Conservation (phyloP, 2,329 filamentous ascomycete genomes). For the Daldinia eschscholtzii region DNA sequence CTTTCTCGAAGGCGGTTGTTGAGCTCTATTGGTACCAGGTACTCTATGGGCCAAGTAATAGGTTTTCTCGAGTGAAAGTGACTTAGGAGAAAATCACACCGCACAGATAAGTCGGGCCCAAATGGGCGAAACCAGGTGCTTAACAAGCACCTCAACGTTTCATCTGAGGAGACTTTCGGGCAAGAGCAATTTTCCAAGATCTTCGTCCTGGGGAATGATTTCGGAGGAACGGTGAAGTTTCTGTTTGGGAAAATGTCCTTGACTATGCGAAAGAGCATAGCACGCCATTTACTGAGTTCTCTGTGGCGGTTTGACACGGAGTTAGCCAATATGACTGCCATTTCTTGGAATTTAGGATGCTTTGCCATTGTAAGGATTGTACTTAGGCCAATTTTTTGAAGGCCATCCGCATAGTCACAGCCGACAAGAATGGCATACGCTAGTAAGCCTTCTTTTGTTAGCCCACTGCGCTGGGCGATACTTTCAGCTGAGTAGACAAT, state of each 20-base stretch:
- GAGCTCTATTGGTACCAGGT: conserved; percentile 43
- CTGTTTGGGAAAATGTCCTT: conserved; percentile 27
- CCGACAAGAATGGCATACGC: conserved; percentile 47
- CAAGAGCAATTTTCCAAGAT: conserved; percentile 20
- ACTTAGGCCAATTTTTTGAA: conserved; percentile 36
- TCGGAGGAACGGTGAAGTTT: conserved; percentile 30
- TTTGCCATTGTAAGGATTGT: conserved; percentile 39
- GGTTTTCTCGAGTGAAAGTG: conserved; percentile 43
- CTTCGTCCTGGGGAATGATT: conserved; percentile 31
- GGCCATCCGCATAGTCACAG: conserved; percentile 44
- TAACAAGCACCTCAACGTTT: too few relatives aligned
- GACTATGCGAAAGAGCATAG: conserved; percentile 38
- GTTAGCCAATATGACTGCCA: conserved; percentile 19
- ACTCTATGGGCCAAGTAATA: conserved; percentile 41
- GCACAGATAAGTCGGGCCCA: conserved; percentile 35
- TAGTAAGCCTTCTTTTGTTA: conserved; percentile 42
- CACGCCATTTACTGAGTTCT: conserved; percentile 42
- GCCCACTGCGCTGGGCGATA: conserved; percentile 29
- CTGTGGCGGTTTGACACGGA: conserved; percentile 30
- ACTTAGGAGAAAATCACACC: conserved; percentile 40
- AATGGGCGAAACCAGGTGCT: conserved; percentile 35
- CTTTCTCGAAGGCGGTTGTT: conserved; percentile 40
- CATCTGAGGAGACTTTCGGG: conserved; percentile 4
- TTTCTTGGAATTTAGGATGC: conserved; percentile 32
- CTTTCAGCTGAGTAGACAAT: conserved; percentile 27